These are phyloP conservation scores for Phytophthora brassicae DNA, from an alignment of 352 stramenopile genomes.

Conservation along the genomic window DNA sequence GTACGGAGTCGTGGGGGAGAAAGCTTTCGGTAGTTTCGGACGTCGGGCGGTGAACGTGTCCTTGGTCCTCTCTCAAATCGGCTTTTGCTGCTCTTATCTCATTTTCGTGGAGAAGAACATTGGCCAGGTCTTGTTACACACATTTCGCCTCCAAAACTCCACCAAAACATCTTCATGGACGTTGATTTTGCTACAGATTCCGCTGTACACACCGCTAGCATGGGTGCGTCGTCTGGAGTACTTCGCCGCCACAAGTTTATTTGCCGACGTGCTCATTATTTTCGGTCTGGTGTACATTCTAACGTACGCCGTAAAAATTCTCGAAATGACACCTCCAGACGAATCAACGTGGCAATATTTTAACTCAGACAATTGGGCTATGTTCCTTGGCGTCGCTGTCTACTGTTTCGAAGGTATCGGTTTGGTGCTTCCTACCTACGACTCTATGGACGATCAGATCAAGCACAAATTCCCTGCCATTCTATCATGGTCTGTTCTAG, in stretches of 20 bases:
- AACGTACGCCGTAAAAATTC: slow-evolving; percentile 40
- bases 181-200: slow-evolving; percentile 58
- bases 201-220: slow-evolving; percentile 58
- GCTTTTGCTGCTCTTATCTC: slow-evolving; percentile 72
- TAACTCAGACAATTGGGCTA: slow-evolving; percentile 54
- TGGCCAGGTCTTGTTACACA: slow-evolving; percentile 47
- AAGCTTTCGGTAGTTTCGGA: slow-evolving; percentile 42
- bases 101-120: slow-evolving; percentile 76
- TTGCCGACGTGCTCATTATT: slow-evolving; percentile 56
- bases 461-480: slow-evolving; percentile 60
- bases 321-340: slow-evolving; percentile 27
- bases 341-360: slow-evolving; percentile 55
- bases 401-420: slow-evolving; percentile 69
- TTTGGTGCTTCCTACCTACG: slow-evolving; percentile 60
- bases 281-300: slow-evolving; percentile 59
- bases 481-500: slow-evolving; percentile 42
- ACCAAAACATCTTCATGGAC: slow-evolving; percentile 45
- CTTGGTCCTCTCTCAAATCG: slow-evolving; percentile 63
- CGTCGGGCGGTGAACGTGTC: slow-evolving; percentile 57
- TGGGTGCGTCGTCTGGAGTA: slow-evolving; percentile 70
- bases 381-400: slow-evolving; percentile 63
- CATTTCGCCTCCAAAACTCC: slow-evolving; percentile 42
- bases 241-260: slow-evolving; percentile 60
- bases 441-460: slow-evolving; percentile 48
- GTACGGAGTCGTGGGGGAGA: slow-evolving; percentile 53